These are phyloP conservation scores for Chaetomium strumarium DNA, from an alignment of 2,329 filamentous ascomycete species.

Conservation along the genomic window DNA sequence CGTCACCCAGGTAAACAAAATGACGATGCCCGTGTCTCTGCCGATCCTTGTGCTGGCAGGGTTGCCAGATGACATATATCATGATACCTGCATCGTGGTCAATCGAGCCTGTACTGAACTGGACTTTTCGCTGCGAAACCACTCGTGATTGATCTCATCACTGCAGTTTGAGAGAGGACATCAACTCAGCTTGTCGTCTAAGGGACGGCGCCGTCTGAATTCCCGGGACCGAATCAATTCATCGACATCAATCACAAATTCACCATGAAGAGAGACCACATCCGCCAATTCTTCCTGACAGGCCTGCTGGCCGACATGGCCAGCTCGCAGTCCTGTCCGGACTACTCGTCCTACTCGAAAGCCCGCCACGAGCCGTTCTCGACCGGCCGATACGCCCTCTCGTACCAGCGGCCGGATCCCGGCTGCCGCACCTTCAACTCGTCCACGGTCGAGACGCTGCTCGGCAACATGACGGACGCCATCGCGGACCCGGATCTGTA, in stretches of 20 bases:
- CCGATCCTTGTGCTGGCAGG: too few relatives aligned
- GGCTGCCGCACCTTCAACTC: constrained; percentile 79
- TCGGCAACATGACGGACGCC: constrained; percentile 60
- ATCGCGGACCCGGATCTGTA: constrained; percentile 73
- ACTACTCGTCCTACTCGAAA: constrained; percentile 57
- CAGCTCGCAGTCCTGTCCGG: constrained; percentile 45
- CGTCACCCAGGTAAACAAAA: too few relatives aligned
- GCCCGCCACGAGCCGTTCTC: constrained; percentile 65
- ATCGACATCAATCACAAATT: neutral
- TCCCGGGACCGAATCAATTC: too few relatives aligned
- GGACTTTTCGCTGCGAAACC: too few relatives aligned
- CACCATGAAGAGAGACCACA: neutral
- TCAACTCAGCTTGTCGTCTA: neutral
- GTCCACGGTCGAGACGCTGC: constrained; percentile 67
- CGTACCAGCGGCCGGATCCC: constrained; percentile 70
- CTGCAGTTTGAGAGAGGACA: neutral
- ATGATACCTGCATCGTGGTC: too few relatives aligned
- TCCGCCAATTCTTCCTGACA: neutral
- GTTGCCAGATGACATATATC: too few relatives aligned
- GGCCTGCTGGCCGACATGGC: neutral
- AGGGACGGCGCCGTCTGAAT: neutral
- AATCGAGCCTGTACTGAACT: too few relatives aligned
- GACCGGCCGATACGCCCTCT: constrained; percentile 66
- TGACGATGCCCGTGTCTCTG: too few relatives aligned
- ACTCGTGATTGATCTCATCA: neutral